Evolutionary conservation across 192 early-diverging fungal species (phyloP), one percentile per base, ranked within the genome.

Genomic region (Thoreauomyces humboldtii): DNA sequence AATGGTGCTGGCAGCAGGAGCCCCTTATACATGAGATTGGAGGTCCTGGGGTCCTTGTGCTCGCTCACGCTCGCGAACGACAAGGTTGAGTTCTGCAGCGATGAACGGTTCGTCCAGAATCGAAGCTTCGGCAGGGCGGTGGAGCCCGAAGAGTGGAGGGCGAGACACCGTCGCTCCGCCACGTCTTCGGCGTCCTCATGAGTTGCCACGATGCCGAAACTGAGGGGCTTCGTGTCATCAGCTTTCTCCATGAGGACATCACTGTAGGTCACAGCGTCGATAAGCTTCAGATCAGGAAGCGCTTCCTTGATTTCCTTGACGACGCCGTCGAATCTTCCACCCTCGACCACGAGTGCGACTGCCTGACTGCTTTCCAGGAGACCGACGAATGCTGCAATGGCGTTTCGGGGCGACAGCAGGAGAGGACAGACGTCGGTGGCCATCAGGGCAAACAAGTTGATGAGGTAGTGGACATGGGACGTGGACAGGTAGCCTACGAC

Each of bases 111-210:
- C 4, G 59, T 61, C 41, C 43, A 61, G 59, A 29, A 61, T 17
- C 59, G 59, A 12, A 61, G 14, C 32, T 61, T 61, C 31, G 59
- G 59, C 14, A 61, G 31, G 6, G 59, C 7, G 22, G 59, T 61
- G 4, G 22, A 29, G 15, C 59, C 59, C 0, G 19, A 25, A 33
- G 21, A 27, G 32, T 61, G 59, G 43, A 61, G 21, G 25, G 25
- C 50, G 7, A 52, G 7, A 15, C 4, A 2, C 7, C 5, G 17
- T 28, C 3, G 19, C 50, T 52, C 50, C 2, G 9, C n/a, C 11
- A 41, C 38, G 11, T 41, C n/a, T n/a, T 41, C 38, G n/a, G 9
- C 38, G 9, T 41, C n/a, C 38, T 9, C 38, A 41, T 9, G 11
- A 41, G 38, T 41, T 9, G 11, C 9, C 9, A 9, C n/a, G 11